These are phyloP conservation scores for Volvox africanus DNA, from an alignment of 139 green algal genomes.

Conservation along the genomic window DNA sequence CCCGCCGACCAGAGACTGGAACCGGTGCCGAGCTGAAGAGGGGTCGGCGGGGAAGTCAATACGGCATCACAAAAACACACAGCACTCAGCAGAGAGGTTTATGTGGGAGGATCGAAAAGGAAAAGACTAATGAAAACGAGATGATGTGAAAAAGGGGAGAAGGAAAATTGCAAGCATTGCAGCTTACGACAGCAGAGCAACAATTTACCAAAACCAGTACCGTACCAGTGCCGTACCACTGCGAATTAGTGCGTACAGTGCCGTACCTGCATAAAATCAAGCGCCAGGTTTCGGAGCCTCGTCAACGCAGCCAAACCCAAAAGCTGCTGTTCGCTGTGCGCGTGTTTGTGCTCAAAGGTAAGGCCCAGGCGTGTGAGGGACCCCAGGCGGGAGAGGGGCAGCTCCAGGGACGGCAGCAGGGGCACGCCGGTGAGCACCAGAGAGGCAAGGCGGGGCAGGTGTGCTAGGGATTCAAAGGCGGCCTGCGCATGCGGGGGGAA, in stretches of 20 bases:
- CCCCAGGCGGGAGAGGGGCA: neutral
- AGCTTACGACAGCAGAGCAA: no score
- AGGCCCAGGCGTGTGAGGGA: slow-evolving; percentile 12
- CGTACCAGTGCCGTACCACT: no score
- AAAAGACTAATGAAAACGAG: no score
- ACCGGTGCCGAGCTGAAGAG: slow-evolving; percentile 7
- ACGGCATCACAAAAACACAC: neutral
- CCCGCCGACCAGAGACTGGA: slow-evolving; percentile 17
- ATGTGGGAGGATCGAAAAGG: neutral
- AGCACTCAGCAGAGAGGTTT: neutral
- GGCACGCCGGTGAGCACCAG: slow-evolving; percentile 19
- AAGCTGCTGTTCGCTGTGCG: slow-evolving; percentile 5
- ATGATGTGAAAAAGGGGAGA: no score
- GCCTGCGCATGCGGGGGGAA: neutral
- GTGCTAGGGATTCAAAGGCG: neutral
- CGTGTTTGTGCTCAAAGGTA: slow-evolving; percentile 29
- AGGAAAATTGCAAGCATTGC: no score
- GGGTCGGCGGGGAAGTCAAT: neutral
- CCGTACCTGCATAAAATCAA: slow-evolving; percentile 30
- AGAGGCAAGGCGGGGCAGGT: neutral
- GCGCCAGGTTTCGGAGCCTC: slow-evolving; percentile 3
- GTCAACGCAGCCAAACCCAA: neutral
- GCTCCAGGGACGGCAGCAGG: slow-evolving; percentile 3
- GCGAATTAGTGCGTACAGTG: no score
- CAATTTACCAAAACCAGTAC: no score